Evolutionary conservation across 345 rosid genomes (phyloP), one percentile per base, ranked within the genome.

Genomic region (Eucalyptus shirleyi): DNA sequence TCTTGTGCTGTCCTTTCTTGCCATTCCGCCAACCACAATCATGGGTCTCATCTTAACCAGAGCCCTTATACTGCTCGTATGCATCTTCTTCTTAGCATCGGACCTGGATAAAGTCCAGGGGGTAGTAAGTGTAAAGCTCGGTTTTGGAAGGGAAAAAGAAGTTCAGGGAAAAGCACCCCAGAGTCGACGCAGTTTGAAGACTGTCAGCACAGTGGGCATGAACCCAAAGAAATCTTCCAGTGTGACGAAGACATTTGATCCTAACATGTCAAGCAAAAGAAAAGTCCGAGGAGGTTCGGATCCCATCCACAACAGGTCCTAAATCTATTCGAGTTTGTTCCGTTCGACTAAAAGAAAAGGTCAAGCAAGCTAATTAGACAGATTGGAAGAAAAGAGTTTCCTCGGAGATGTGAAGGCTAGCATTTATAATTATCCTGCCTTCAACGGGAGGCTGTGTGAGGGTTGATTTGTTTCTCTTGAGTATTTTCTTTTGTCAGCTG

Each of bases 281-380:
- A 92, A 90, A 77, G 97, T 97, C 19, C 91, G 95, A 91, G 90
- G 95, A 94, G 99, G 98, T 87, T 91, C 99, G 56, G 96, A 97
- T 94, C 99, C 99, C 90, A 96, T 96, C 90, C 99, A 97, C 92
- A 97, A 97, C 96, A 93, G 93, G 92, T 50, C 94, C 50, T 93
- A 87, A 90, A 50, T 86, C 69, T 77, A 1, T 77, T 37, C 3
- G 47, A 86, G 50, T 56, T 90, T 89, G 88, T 91, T 92, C 91
- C 56, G 87, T 86, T 26, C 83, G 90, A 90, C 83, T 40, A 37
- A 11, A 21, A 77, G 45, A 77, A 77, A 37, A 10, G 88, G 88
- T 59, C 88, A 37, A 53, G 89, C 50, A 90, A 93, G 93, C 7
- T 88, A 88, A 90, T 87, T 89, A n/a, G 87, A 6, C 8, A 13